Conservation (phyloP, 495 filamentous ascomycete genomes). For the Copromyces sp. region DNA sequence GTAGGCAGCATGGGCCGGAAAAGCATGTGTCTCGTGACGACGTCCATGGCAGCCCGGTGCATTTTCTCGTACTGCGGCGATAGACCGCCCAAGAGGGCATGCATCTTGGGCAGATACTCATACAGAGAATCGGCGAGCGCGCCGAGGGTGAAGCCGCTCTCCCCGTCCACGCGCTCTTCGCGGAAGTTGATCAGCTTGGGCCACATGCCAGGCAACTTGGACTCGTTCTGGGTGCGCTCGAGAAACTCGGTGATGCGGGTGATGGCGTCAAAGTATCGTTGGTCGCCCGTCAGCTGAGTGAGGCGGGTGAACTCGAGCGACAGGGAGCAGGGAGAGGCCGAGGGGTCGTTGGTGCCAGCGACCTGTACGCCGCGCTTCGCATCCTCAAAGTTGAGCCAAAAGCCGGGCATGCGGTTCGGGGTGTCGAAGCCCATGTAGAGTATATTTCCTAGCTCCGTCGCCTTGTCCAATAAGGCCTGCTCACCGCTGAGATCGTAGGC, state of each 20-base stretch:
- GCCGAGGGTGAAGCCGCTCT: conserved; percentile 55
- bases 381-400: conserved; percentile 59
- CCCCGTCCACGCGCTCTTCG: conserved; percentile 14
- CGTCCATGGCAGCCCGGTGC: conserved; percentile 46
- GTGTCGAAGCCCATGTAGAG: conserved; percentile 80
- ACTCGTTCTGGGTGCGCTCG: conserved; percentile 53
- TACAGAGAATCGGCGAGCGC: conserved; percentile 76
- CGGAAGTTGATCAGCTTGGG: conserved; percentile 27
- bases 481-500: conserved; percentile 69
- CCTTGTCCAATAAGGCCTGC: conserved; percentile 55
- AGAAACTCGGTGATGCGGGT: conserved; percentile 68
- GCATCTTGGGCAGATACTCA: conserved; percentile 74
- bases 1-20: conserved; percentile 52
- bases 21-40: conserved; percentile 52
- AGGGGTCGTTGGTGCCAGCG: conserved; percentile 34
- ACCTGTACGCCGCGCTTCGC: conserved; percentile 68
- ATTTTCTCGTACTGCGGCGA: conserved; percentile 26
- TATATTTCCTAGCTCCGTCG: conserved; percentile 67
- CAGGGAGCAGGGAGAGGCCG: conserved; percentile 72
- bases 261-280: conserved; percentile 76
- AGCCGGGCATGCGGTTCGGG: conserved; percentile 74
- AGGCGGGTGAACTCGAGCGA: conserved; percentile 77
- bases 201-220: conserved; percentile 56
- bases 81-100: conserved; percentile 27
- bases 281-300: conserved; percentile 65